Percentiles rank a stretch among this genome's conserved stretches.
Conservation (phyloP, 108 stramenopile genomes). For the Poteriospumella lacustris region DNA sequence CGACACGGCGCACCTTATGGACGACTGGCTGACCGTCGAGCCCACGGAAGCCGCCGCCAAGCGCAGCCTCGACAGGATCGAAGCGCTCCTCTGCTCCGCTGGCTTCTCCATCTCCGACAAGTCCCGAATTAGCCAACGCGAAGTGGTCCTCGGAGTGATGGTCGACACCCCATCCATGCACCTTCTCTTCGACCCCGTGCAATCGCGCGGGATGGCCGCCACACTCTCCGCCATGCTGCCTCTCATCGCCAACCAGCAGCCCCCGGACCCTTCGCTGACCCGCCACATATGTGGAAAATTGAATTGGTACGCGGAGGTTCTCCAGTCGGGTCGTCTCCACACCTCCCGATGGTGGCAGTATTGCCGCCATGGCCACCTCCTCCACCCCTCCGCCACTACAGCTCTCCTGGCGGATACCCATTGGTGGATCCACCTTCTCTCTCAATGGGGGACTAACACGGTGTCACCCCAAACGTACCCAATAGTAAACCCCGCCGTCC, state of each 20-base stretch:
- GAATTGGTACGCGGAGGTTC: neutral
- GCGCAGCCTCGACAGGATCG: neutral
- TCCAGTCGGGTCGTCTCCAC: neutral
- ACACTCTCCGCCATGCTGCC: neutral
- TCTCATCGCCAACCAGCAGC: neutral
- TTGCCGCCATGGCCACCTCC: neutral
- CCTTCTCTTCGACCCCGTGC: neutral
- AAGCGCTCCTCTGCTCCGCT: neutral
- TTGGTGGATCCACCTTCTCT: neutral
- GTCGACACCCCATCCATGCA: neutral
- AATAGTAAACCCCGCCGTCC: neutral
- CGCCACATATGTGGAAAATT: neutral
- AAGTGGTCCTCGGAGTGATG: neutral
- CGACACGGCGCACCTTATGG: neutral
- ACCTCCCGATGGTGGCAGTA: neutral
- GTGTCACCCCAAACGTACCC: neutral
- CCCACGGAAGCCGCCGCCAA: neutral
- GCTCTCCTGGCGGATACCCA: neutral
- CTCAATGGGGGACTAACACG: neutral
- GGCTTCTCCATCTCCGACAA: conserved; percentile 8
- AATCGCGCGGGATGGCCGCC: neutral
- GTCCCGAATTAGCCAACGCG: neutral
- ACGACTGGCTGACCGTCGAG: neutral
- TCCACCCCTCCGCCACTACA: neutral
- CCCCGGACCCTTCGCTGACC: neutral